Conservation (phyloP, 2,329 filamentous ascomycete genomes). For the Pseudogymnoascus sp. region DNA sequence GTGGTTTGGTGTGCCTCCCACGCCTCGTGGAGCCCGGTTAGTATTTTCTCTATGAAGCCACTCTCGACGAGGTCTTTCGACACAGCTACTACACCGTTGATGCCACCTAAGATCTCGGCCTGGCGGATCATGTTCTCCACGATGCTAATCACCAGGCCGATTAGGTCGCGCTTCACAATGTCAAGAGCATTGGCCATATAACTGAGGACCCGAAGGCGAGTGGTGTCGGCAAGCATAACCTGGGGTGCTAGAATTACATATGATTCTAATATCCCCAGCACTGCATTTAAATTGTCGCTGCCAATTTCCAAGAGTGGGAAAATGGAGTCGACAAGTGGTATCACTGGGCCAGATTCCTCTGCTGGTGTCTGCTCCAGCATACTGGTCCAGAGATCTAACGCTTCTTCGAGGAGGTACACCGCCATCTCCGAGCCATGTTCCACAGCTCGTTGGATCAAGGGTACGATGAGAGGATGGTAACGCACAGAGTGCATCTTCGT, state of each 20-base stretch:
- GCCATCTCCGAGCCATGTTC: conserved; percentile 66
- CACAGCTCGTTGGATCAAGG: conserved; percentile 72
- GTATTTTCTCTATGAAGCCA: conserved; percentile 53
- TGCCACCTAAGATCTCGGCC: conserved; percentile 53
- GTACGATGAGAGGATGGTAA: conserved; percentile 73
- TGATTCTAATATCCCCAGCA: conserved; percentile 57
- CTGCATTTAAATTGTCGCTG: conserved; percentile 52
- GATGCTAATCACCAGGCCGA: conserved; percentile 49
- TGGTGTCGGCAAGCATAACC: conserved; percentile 51
- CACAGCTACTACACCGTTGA: conserved; percentile 52
- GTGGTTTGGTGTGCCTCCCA: conserved; percentile 72
- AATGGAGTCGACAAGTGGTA: conserved; percentile 52
- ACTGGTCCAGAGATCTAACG: conserved; percentile 78
- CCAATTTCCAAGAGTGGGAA: conserved; percentile 60
- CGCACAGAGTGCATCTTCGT: conserved; percentile 70
- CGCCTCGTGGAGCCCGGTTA: conserved; percentile 58
- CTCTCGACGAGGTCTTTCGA: conserved; percentile 56
- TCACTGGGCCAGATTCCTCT: conserved; percentile 52
- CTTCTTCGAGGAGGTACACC: conserved; percentile 82
- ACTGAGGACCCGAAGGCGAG: conserved; percentile 41
- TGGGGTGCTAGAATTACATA: conserved; percentile 64
- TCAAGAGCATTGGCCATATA: conserved; percentile 43
- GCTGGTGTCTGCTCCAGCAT: conserved; percentile 59
- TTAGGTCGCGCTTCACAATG: conserved; percentile 47
- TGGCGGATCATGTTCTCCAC: conserved; percentile 58